phyloP scores from a whole-genome alignment of 179 eudicot species.

The Monotropa hypopitys region DNA sequence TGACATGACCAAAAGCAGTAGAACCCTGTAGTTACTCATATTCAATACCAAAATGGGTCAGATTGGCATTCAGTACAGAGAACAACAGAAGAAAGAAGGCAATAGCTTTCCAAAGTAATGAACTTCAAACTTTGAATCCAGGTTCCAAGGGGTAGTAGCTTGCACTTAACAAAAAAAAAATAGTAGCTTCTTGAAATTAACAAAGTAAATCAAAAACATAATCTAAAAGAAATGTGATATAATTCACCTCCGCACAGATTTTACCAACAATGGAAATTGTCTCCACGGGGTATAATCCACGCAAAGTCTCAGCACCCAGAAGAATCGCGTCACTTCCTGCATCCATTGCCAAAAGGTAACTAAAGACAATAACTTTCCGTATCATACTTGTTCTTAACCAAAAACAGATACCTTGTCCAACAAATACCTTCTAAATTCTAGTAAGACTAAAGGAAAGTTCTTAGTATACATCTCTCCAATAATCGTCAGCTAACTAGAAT shows the following conservation, averaged over 20 bases:
- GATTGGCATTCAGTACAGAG: background rate
- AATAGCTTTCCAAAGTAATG: background rate
- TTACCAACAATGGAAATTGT: conserved; percentile 68
- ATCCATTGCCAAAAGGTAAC: too few species aligned
- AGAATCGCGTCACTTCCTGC: conserved; percentile 93
- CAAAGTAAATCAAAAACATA: background rate
- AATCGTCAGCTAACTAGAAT: background rate
- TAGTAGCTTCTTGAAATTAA: background rate
- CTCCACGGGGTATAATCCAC: conserved; percentile 86
- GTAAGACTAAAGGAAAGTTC: too few species aligned
- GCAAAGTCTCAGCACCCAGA: conserved; percentile 88
- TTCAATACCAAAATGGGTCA: background rate
- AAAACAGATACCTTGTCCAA: too few species aligned
- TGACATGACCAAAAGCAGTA: background rate
- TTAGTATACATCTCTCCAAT: too few species aligned
- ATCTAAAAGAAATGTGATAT: conserved; percentile 1
- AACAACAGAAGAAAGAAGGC: background rate
- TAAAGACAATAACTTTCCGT: too few species aligned
- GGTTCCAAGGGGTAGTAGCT: background rate
- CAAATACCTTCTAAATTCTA: too few species aligned
- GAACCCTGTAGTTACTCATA: background rate
- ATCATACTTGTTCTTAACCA: too few species aligned
- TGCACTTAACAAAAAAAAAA: background rate
- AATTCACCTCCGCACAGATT: conserved; percentile 72
- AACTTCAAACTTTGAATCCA: background rate